A percentile compares a stretch with the other conserved stretches of the same genome.
Conservation (phyloP, 192 early-diverging fungal species). For the Phlyctochytrium planicorne region DNA sequence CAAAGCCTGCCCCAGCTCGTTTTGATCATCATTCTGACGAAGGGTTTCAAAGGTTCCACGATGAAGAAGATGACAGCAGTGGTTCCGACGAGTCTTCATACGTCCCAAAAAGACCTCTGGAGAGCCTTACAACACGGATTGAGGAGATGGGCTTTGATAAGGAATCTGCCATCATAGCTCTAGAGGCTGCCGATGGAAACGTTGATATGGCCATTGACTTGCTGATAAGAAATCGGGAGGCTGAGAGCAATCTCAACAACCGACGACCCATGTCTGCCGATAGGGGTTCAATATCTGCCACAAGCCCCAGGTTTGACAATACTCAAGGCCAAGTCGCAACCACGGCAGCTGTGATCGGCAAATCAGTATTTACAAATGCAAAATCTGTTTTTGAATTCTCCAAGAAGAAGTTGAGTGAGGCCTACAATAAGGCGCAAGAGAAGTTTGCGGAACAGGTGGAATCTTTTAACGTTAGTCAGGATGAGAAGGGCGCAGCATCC, state of each 20-base stretch:
- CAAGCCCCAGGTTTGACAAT: not conserved
- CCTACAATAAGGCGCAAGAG: constrained; percentile 58
- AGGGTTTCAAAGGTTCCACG: too few species aligned
- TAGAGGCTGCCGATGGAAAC: constrained; percentile 67
- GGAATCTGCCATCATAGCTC: constrained; percentile 61
- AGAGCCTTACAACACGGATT: too few species aligned
- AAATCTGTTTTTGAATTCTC: constrained; percentile 55
- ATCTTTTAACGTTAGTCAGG: not conserved
- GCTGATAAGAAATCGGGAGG: constrained; percentile 32
- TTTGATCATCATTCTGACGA: too few species aligned
- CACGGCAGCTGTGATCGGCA: constrained; percentile 58
- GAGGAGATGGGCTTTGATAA: constrained; percentile 78
- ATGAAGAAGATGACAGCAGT: too few species aligned
- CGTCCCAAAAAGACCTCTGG: too few species aligned
- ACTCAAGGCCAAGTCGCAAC: constrained; percentile 12
- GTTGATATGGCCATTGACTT: constrained; percentile 53
- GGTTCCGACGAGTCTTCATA: too few species aligned
- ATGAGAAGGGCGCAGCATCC: too few species aligned
- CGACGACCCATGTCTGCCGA: not conserved
- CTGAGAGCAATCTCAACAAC: not conserved
- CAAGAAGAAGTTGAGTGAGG: constrained; percentile 57
- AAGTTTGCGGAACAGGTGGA: constrained; percentile 46
- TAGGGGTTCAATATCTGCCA: too few species aligned
- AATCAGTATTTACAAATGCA: constrained; percentile 65
- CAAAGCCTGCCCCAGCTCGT: too few species aligned